Base-by-base conservation (phyloP, 2,329 filamentous ascomycete genomes). In the Leptographium procerum region DNA sequence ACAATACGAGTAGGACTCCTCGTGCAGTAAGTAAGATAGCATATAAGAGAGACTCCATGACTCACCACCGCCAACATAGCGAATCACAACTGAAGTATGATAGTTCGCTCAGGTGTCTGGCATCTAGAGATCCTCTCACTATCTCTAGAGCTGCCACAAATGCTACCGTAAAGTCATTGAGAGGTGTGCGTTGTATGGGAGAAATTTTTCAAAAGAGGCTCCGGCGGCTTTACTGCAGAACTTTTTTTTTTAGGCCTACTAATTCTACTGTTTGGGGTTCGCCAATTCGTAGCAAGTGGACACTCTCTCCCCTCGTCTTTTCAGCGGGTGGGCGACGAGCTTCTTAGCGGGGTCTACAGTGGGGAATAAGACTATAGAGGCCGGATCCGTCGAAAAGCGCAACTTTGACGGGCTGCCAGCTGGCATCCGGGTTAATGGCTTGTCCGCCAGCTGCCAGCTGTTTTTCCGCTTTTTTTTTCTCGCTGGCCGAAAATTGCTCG, bases 61-160 rank as follows among this genome's bases (percentile, higher is more conserved):
- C 71, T 68, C 63, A 70, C 68, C 59, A 69, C 67, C 58, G 69
- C 66, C 69, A 73, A 66, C 70, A 73, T 73, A 59, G 60, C 65
- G 64, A 64, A 59, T 57, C 58, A 56, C 53, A 62, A 24, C 60
- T 55, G 48, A 54, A 26, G 57, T 53, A 50, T 70, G 59, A 69
- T 66, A 60, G 61, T 60, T 53, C 59, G 53, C 57, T 58, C 56
- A 63, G 59, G 57, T 77, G 76, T 80, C 69, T 77, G 77, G 79
- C 83, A 83, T 81, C 84, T 85, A 87, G 84, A 87, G 84, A 86
- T 81, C 77, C 80, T 85, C 81, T 82, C 82, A 84, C 78, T 81
- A 86, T 86, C 86, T 85, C 86, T 85, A 87, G 84, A 88, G 83
- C 84, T 80, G 72, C 75, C 77, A 79, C 76, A 72, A 75, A 73